A percentile compares a stretch with the other conserved stretches of the same genome.
phyloP scores from a whole-genome alignment of 2,329 filamentous ascomycete genomes.

The Paecilomyces formosus region DNA sequence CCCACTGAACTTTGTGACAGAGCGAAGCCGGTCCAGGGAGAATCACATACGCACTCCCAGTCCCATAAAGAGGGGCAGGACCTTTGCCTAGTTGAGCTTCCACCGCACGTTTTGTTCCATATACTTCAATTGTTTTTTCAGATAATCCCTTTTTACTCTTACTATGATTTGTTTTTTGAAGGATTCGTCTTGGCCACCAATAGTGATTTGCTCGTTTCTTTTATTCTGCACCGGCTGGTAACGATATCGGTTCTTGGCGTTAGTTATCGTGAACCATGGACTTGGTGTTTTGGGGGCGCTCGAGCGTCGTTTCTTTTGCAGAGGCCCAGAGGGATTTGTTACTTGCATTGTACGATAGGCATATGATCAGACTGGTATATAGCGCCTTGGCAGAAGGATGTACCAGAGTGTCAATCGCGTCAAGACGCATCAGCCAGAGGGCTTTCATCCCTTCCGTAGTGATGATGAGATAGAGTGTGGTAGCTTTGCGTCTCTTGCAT shows the following conservation, averaged over 20 bases:
- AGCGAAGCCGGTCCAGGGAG: slow-evolving; percentile 22
- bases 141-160: background rate
- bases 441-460: background rate
- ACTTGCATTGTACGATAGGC: background rate
- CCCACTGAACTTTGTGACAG: slow-evolving; percentile 22
- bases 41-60: slow-evolving; percentile 29
- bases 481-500: background rate
- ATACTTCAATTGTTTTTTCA: background rate
- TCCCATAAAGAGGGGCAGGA: slow-evolving; percentile 23
- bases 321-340: background rate
- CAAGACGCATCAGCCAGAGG: background rate
- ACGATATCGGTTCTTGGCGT: background rate
- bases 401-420: background rate
- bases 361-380: background rate
- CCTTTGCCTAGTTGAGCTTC: slow-evolving; percentile 8
- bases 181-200: background rate
- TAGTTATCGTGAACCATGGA: background rate
- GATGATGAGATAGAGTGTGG: background rate
- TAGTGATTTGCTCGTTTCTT: background rate
- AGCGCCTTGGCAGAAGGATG: background rate
- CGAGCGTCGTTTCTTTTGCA: background rate
- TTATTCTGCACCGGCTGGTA: background rate
- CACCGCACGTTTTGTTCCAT: background rate
- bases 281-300: background rate
- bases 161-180: background rate